A percentile compares a stretch with the other conserved stretches of the same genome.
phyloP scores from a whole-genome alignment of 1,284 basidiomycete species.

The Fomes fomentarius region DNA sequence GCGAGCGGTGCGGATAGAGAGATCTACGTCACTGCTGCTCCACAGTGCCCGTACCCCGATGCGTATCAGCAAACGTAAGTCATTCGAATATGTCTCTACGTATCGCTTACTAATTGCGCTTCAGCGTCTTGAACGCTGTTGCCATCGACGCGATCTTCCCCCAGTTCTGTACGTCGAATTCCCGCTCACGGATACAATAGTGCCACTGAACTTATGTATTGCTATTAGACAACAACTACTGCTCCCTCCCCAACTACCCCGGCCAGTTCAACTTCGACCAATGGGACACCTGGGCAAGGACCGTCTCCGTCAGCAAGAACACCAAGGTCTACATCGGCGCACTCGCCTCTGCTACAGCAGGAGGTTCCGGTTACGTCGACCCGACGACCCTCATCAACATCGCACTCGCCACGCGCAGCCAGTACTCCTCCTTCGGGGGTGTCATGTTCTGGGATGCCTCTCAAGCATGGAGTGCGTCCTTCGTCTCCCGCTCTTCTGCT shows the following conservation, averaged over 20 bases:
- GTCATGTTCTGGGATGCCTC: conserved; percentile 73
- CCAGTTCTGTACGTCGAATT: too few species aligned
- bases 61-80: conserved; percentile 49
- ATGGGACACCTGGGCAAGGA: too few species aligned
- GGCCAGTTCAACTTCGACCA: too few species aligned
- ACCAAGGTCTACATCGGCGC: conserved; percentile 67
- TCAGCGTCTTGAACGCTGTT: conserved; percentile 54
- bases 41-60: conserved; percentile 72
- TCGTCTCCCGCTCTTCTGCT: not conserved
- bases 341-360: conserved; percentile 53
- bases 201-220: too few species aligned
- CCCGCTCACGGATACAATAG: too few species aligned
- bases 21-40: conserved; percentile 70
- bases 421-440: conserved; percentile 67
- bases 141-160: conserved; percentile 63
- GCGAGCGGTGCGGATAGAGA: conserved; percentile 52
- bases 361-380: conserved; percentile 55
- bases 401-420: conserved; percentile 42
- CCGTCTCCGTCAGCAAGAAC: too few species aligned
- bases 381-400: conserved; percentile 47
- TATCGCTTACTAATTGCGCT: not conserved
- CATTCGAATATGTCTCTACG: conserved; percentile 22
- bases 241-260: too few species aligned
- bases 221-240: too few species aligned
- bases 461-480: too few species aligned